Evolutionary conservation across 2,329 filamentous ascomycete species (phyloP), one percentile per base, ranked within the genome.

Genomic region (Pseudogymnoascus sp.): DNA sequence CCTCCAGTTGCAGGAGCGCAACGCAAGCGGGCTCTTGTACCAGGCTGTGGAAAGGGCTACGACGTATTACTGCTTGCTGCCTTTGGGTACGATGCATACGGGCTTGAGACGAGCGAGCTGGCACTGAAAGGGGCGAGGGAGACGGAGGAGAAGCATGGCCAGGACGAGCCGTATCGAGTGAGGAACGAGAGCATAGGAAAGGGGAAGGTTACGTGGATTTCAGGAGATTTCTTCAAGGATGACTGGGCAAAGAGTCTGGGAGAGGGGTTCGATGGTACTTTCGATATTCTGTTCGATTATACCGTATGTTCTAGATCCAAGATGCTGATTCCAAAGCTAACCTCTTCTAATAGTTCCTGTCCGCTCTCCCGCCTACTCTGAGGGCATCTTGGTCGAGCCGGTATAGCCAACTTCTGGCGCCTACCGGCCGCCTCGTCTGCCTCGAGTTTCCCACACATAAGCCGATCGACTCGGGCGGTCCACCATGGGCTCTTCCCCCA

Each of bases 381-480:
- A 79, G 84, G 17, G 76, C 79, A 2, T 71, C 70, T 17, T 87
- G 84, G 84, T 80, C 83, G 10, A 72, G 72, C 61, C 76, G 82
- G 61, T 81, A 83, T 73, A 68, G 74, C 12, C 71, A 79, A 39
- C 76, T 87, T 39, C 75, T 87, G 31, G 67, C 74, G 17, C 76
- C 77, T 5, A 69, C 71, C 67, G 83, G 84, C 21, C 76, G 79
- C 38, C 75, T 88, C 27, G 71, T 87, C 60, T 87, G 84, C 74
- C 81, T 96, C 65, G 91, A 96, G 72, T 95, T 89, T 72, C 91
- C 91, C 8, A 85, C 87, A 1, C 81, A 84, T 65, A 94, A 92
- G 72, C 80, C 84, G 42, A 81, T 87, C 8, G 78, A 78, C 9
- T 79, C 81, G 8, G 80, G 80, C 8, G 91, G 91, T 0, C 91